Evolutionary conservation across 805 yeast species (phyloP), one percentile per base, ranked within the genome.

Genomic region (Lachancea meyersii): DNA sequence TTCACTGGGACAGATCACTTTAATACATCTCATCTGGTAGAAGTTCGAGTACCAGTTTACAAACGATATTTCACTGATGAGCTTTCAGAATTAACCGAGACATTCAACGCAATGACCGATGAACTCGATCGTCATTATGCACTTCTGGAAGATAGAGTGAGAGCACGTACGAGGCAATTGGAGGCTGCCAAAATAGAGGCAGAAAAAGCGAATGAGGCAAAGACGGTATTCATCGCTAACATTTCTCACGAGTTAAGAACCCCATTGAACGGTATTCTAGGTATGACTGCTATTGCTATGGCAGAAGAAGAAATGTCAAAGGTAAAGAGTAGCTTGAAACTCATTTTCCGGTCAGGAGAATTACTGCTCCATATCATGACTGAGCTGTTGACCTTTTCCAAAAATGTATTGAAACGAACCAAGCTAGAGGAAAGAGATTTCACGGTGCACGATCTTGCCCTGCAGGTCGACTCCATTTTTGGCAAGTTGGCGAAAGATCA

Each of bases 201-300:
- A 0, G 97, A 91, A 64, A 79, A 83, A 22, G 98, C 98, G 1
- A 91, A 91, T 61, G 97, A 93, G 53, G 96, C 97, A 2, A 93
- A 93, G 58, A 89, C 97, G 5, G 88, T 86, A 5, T 87, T 87
- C 59, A 82, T 87, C 54, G 96, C 96, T 2, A 86, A 89, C 52
- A 88, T 87, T 14, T 86, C 96, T 0, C 96, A 87, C 61, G 98
- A 93, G 67, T 71, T 93, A 57, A 76, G 97, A 53, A 93, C 97
- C 0, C 98, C 98, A 1, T 69, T 93, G 48, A 93, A 93, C 61
- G 98, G 98, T 59, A 93, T 93, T 32, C 68, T 93, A 42, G 97
- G 97, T 49, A 86, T 91, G 89, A 86, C 97, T 0, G 84, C 95
- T 2, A 83, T 91, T 44, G 89, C 96, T 5, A 79, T 88, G 85